Evolutionary conservation across 192 early-diverging fungal species (phyloP).

Genomic region (Coemansia sp.): DNA sequence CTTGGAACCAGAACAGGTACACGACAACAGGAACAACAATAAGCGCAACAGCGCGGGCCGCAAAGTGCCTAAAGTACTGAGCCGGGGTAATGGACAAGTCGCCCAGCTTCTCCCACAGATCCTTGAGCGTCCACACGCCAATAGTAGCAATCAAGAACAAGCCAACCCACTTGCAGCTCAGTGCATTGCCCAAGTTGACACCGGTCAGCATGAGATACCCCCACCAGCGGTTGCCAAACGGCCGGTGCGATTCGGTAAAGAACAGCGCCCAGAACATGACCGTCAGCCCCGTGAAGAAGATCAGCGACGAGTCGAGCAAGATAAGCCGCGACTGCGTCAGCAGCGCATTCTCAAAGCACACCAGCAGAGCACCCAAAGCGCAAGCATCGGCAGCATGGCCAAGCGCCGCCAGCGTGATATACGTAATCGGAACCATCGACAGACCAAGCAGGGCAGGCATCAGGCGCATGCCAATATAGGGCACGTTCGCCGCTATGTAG

Average conservation of each 20-base stretch:
- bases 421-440: conserved; percentile 79
- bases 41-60: conserved; percentile 79
- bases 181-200: conserved; percentile 65
- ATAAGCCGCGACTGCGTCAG: conserved; percentile 91
- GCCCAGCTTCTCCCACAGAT: conserved; percentile 88
- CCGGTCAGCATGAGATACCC: conserved; percentile 86
- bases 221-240: conserved; percentile 86
- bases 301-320: conserved; percentile 86
- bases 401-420: conserved; percentile 73
- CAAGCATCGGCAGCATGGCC: conserved; percentile 70
- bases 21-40: conserved; percentile 75
- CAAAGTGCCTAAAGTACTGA: conserved; percentile 64
- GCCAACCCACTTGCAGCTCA: conserved; percentile 93
- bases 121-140: conserved; percentile 76
- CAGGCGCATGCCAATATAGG: conserved; percentile 86
- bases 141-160: conserved; percentile 85
- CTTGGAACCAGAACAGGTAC: conserved; percentile 83
- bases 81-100: conserved; percentile 60
- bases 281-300: conserved; percentile 81
- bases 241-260: conserved; percentile 63
- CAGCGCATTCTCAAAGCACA: conserved; percentile 90
- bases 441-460: conserved; percentile 79
- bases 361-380: conserved; percentile 71
- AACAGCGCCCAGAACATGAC: conserved; percentile 87
- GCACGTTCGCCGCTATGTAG: conserved; percentile 85